Evolutionary conservation across 2,329 filamentous ascomycete genomes (phyloP).

Genomic region (Ustilaginoidea virens): DNA sequence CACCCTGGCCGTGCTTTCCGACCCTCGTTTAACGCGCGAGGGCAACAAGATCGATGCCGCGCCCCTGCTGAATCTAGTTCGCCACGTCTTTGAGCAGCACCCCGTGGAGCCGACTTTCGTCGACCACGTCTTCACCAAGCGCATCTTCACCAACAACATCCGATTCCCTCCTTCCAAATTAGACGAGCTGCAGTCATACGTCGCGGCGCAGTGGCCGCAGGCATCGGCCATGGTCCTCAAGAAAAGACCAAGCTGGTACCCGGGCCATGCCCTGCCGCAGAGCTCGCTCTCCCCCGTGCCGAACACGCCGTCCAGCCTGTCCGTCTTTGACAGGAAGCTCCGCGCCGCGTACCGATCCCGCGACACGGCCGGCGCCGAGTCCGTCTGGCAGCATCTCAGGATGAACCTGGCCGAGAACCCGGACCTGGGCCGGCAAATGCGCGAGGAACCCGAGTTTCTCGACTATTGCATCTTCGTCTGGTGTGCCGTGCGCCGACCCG

Average conservation of each 20-base stretch:
- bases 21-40: slow-evolving; percentile 8
- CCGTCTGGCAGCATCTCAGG: slow-evolving; percentile 19
- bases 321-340: slow-evolving; percentile 14
- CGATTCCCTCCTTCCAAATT: slow-evolving; percentile 9
- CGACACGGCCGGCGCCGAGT: slow-evolving; percentile 13
- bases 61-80: slow-evolving; percentile 15
- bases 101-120: slow-evolving; percentile 9
- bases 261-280: slow-evolving; percentile 1
- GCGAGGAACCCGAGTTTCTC: slow-evolving; percentile 18
- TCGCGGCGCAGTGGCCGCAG: slow-evolving; percentile 14
- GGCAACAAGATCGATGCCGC: slow-evolving; percentile 8
- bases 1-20: slow-evolving; percentile 16
- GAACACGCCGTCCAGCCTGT: slow-evolving; percentile 2
- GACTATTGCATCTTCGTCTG: slow-evolving; percentile 25
- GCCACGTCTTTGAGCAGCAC: slow-evolving; percentile 8
- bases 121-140: slow-evolving; percentile 7
- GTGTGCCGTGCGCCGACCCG: slow-evolving; percentile 17
- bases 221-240: slow-evolving; percentile 11
- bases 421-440: slow-evolving; percentile 13
- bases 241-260: slow-evolving; percentile 10
- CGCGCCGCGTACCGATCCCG: slow-evolving; percentile 14
- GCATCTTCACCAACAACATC: slow-evolving; percentile 5
- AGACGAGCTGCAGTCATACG: slow-evolving; percentile 11
- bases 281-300: background rate
- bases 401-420: slow-evolving; percentile 10